These are phyloP conservation scores for Geranium rotundifolium DNA, from an alignment of 345 rosid species.

Conservation along the genomic window DNA sequence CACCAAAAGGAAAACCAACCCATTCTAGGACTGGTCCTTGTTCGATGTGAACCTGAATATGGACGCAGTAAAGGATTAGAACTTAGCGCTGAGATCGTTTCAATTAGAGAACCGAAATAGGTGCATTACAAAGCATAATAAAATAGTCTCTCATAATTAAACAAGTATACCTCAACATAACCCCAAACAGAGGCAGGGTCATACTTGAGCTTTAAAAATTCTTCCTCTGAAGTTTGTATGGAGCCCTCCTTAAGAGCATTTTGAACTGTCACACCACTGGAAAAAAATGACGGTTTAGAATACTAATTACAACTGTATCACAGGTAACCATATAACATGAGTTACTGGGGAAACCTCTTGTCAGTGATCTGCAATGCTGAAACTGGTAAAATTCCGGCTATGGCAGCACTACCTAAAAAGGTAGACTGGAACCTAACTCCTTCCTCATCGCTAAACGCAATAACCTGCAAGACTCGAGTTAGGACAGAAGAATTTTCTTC, in stretches of 20 bases:
- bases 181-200: slow-evolving; percentile 78
- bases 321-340: slow-evolving; percentile 1
- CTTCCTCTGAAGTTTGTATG: slow-evolving; percentile 48
- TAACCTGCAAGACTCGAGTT: slow-evolving; percentile 38
- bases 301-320: slow-evolving; percentile 4
- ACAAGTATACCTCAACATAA: slow-evolving; percentile 62
- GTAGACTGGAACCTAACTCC: slow-evolving; percentile 93
- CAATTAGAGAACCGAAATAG: no score
- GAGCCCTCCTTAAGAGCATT: slow-evolving; percentile 51
- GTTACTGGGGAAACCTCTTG: slow-evolving; percentile 49
- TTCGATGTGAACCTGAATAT: slow-evolving; percentile 78
- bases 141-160: no score
- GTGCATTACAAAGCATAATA: no score
- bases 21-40: slow-evolving; percentile 97
- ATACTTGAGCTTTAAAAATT: slow-evolving; percentile 55
- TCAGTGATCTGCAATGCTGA: slow-evolving; percentile 58
- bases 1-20: slow-evolving; percentile 79
- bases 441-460: slow-evolving; percentile 97
- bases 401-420: slow-evolving; percentile 90
- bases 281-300: slow-evolving; percentile 27
- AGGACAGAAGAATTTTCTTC: not conserved
- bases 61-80: not conserved
- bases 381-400: slow-evolving; percentile 77
- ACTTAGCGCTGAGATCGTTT: not conserved
- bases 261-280: slow-evolving; percentile 79